Conservation (phyloP, 2,329 filamentous ascomycete genomes). For the Fusarium coffeatum region DNA sequence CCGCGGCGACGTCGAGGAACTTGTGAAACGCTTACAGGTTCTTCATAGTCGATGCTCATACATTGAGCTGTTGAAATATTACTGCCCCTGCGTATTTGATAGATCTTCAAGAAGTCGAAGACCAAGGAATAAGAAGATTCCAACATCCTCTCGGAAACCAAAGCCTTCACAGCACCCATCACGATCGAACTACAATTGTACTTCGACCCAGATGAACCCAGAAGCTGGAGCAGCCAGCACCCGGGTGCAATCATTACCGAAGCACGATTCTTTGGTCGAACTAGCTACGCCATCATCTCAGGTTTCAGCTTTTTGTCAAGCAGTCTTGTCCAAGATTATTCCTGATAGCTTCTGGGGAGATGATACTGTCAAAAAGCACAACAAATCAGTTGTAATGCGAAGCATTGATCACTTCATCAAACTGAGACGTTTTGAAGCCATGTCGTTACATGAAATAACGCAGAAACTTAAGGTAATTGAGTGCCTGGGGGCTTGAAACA, state of each 20-base stretch:
- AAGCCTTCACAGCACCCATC: slow-evolving; percentile 5
- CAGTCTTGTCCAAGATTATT: slow-evolving; percentile 77
- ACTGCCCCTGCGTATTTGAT: slow-evolving; percentile 72
- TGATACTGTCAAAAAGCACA: slow-evolving; percentile 64
- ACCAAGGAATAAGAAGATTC: slow-evolving; percentile 7
- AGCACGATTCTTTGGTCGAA: slow-evolving; percentile 66
- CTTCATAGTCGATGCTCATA: slow-evolving; percentile 83
- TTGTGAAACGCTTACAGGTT: slow-evolving; percentile 76
- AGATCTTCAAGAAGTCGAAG: slow-evolving; percentile 9
- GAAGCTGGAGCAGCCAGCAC: slow-evolving; percentile 11
- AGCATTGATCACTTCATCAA: slow-evolving; percentile 82
- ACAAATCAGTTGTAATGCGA: slow-evolving; percentile 70
- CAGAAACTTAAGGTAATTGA: slow-evolving; percentile 77
- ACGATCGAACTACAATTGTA: slow-evolving; percentile 27
- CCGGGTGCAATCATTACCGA: slow-evolving; percentile 15
- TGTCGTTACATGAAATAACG: slow-evolving; percentile 81
- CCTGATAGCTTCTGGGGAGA: slow-evolving; percentile 80
- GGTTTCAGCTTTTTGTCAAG: slow-evolving; percentile 89
- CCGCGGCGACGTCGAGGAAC: slow-evolving; percentile 66
- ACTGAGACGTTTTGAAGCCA: slow-evolving; percentile 82
- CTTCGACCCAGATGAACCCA: slow-evolving; percentile 5
- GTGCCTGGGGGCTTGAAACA: neutral
- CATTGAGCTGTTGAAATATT: slow-evolving; percentile 78
- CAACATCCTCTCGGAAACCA: slow-evolving; percentile 1
- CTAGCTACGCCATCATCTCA: slow-evolving; percentile 73